phyloP scores from a whole-genome alignment of 108 stramenopile genomes.

The Skeletonema menzelii region DNA sequence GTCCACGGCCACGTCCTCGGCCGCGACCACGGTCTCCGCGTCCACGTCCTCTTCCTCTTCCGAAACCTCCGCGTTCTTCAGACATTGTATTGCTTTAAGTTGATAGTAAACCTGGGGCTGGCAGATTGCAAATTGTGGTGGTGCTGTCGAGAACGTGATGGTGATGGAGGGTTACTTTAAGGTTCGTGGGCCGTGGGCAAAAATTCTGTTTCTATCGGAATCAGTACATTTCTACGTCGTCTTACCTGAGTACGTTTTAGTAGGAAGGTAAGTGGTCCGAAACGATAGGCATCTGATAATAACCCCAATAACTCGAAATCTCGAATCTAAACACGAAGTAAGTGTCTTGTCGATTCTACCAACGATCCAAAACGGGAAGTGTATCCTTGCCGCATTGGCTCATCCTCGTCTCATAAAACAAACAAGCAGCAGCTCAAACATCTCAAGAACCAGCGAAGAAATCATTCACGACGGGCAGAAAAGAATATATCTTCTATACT shows the following conservation, averaged over 20 bases:
- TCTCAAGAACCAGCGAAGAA: no score
- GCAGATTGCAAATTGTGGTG: constrained; percentile 31
- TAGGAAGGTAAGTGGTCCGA: neutral
- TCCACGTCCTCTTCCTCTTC: constrained; percentile 67
- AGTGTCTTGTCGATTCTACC: neutral
- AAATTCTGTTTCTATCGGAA: neutral
- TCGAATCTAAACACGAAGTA: no score
- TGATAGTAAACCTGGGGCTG: constrained; percentile 37
- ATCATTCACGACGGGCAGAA: neutral
- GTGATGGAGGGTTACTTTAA: neutral
- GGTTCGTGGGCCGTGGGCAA: neutral
- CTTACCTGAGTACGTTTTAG: neutral
- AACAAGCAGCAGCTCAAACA: neutral
- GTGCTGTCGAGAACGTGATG: neutral
- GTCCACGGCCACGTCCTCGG: constrained; percentile 90
- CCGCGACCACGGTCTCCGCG: constrained; percentile 61
- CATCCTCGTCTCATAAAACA: neutral
- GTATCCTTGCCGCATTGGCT: neutral
- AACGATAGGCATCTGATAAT: neutral
- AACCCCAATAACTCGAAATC: neutral
- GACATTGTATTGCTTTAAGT: constrained; percentile 31
- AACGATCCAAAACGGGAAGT: neutral
- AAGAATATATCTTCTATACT: neutral
- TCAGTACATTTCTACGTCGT: neutral
- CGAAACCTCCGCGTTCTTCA: constrained; percentile 73